phyloP scores from a whole-genome alignment of 345 rosid species.

The Noccaea bulbosa region DNA sequence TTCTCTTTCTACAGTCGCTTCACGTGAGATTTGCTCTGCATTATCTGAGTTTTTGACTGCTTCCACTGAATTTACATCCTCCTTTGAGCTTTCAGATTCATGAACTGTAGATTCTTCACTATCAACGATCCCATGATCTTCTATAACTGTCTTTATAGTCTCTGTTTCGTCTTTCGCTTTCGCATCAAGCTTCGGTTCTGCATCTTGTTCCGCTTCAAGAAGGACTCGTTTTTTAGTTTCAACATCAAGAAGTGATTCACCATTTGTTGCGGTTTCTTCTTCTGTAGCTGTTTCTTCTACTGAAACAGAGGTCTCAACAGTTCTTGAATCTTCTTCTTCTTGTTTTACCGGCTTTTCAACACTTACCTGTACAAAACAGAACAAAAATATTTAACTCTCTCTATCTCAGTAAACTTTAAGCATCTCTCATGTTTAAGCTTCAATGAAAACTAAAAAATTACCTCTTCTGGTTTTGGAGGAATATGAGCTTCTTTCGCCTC shows the following conservation, averaged over 20 bases:
- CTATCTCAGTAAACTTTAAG: background rate
- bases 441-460: constrained; percentile 13
- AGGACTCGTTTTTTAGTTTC: constrained; percentile 18
- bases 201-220: constrained; percentile 13
- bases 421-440: constrained; percentile 10
- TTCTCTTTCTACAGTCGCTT: background rate
- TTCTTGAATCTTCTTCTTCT: constrained; percentile 13
- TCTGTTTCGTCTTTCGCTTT: constrained; percentile 7
- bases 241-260: background rate
- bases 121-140: constrained; percentile 5
- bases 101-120: constrained; percentile 14
- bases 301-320: constrained; percentile 20
- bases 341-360: constrained; percentile 14
- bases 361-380: constrained; percentile 41
- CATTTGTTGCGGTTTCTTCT: background rate
- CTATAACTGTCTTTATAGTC: background rate
- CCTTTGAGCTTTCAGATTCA: constrained; percentile 23
- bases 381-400: background rate
- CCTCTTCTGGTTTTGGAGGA: constrained; percentile 46
- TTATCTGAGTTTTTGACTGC: background rate
- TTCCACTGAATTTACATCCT: constrained; percentile 16
- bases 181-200: background rate
- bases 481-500: constrained; percentile 36
- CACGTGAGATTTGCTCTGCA: constrained; percentile 19
- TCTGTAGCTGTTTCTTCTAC: constrained; percentile 24